These are phyloP conservation scores for Suillus alpinus DNA, from an alignment of 768 basidiomycete species.

Conservation along the genomic window DNA sequence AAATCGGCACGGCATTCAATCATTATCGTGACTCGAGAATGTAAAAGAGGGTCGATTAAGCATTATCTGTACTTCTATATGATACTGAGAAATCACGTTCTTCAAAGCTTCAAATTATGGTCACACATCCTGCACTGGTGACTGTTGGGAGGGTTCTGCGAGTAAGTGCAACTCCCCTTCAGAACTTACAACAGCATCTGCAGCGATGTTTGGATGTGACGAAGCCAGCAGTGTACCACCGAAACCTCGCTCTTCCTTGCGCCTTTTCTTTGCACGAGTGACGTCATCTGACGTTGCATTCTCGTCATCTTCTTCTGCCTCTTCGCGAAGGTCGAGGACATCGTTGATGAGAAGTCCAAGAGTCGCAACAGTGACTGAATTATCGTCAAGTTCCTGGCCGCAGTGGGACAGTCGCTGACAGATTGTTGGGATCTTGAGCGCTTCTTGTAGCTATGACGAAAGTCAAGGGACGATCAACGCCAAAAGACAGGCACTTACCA, in stretches of 20 bases:
- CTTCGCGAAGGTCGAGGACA: conserved; percentile 62
- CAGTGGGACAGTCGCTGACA: conserved; percentile 69
- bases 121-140: conserved; percentile 47
- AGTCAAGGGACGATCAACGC: conserved; percentile 5
- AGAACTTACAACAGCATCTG: conserved; percentile 32
- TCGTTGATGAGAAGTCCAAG: conserved; percentile 62
- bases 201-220: conserved; percentile 27
- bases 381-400: conserved; percentile 64
- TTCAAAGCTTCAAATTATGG: conserved; percentile 32
- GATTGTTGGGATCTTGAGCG: conserved; percentile 68
- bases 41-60: conserved; percentile 28
- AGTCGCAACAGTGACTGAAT: conserved; percentile 45
- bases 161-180: conserved; percentile 33
- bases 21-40: conserved; percentile 15
- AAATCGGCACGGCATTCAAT: conserved; percentile 18
- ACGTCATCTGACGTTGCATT: conserved; percentile 50
- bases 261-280: conserved; percentile 37
- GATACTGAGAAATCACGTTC: conserved; percentile 25
- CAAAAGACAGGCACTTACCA: conserved; percentile 40
- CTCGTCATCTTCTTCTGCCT: conserved; percentile 62
- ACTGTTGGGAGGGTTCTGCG: conserved; percentile 43
- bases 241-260: conserved; percentile 64
- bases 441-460: conserved; percentile 53
- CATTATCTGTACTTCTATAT: conserved; percentile 34
- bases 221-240: conserved; percentile 68